Conservation (phyloP, 1,284 basidiomycete genomes). For the Nidula niveotomentosa region DNA sequence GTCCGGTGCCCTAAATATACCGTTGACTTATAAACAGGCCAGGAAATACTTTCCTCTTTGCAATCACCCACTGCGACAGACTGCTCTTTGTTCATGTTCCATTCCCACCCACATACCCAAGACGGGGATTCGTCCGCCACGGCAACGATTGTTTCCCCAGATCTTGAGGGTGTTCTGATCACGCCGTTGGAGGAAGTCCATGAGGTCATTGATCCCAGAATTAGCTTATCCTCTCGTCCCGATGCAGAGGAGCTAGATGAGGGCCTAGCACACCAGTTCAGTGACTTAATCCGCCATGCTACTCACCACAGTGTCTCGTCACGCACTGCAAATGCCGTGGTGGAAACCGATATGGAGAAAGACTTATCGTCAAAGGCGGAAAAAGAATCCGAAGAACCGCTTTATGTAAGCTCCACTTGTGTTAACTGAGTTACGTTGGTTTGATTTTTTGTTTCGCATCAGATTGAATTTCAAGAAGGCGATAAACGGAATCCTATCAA, state of each 20-base stretch:
- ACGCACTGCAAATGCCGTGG: not conserved
- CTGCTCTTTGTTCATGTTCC: too few relatives aligned
- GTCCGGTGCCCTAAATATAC: too few relatives aligned
- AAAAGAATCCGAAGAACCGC: not conserved
- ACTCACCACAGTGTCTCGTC: constrained; percentile 3
- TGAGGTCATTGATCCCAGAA: constrained; percentile 28
- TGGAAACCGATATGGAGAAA: not conserved
- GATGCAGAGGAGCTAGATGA: constrained; percentile 21
- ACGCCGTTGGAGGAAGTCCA: constrained; percentile 25
- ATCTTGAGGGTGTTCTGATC: constrained; percentile 16
- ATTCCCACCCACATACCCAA: not conserved
- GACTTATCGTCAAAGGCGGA: constrained; percentile 7
- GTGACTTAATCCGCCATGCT: constrained; percentile 4
- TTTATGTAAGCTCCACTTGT: not conserved
- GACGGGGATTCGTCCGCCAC: not conserved
- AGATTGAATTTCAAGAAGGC: constrained; percentile 58
- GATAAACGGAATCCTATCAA: constrained; percentile 58
- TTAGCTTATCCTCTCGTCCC: constrained; percentile 20
- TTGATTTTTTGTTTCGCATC: not conserved
- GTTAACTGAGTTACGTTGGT: not conserved
- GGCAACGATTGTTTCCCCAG: not conserved
- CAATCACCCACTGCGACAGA: too few relatives aligned
- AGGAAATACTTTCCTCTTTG: too few relatives aligned
- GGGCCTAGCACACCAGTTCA: constrained; percentile 17
- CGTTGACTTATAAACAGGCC: too few relatives aligned